Evolutionary conservation across 805 yeast genomes (phyloP).

Genomic region (Hanseniaspora thailandica): DNA sequence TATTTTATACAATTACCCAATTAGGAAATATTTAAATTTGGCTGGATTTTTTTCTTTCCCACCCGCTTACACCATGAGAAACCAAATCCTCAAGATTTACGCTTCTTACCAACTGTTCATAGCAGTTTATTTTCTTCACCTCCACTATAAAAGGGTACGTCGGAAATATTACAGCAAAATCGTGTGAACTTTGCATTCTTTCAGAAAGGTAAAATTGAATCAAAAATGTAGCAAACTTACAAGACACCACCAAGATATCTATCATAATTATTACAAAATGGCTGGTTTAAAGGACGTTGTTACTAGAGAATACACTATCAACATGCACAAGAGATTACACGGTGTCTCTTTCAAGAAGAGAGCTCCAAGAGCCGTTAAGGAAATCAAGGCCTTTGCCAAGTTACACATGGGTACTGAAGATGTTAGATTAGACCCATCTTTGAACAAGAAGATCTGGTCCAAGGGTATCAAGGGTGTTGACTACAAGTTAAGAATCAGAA

Average conservation of each 20-base stretch:
- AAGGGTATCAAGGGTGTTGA: conserved; percentile 99
- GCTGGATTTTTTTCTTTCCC: background rate
- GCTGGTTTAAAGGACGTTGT: conserved; percentile 89
- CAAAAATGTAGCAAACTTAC: background rate
- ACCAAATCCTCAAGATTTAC: too few species aligned
- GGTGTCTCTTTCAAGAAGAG: conserved; percentile 99
- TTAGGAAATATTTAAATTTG: background rate
- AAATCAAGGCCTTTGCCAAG: conserved; percentile 95
- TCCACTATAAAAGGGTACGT: background rate
- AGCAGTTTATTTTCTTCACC: conserved; percentile 3
- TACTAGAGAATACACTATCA: conserved; percentile 99
- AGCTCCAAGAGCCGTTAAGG: conserved; percentile 99
- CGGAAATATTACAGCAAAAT: conserved; percentile 18
- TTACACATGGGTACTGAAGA: conserved; percentile 98
- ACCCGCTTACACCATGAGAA: too few species aligned
- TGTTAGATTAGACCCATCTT: conserved; percentile 97
- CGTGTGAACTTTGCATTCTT: conserved; percentile 17
- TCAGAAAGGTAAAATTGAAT: conserved; percentile 15
- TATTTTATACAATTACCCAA: background rate
- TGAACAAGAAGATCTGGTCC: conserved; percentile 97
- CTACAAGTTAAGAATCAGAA: conserved; percentile 94
- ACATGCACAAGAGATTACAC: conserved; percentile 97
- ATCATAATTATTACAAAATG: conserved; percentile 26
- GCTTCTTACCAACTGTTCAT: background rate
- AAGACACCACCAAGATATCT: conserved; percentile 9